Base-by-base conservation (phyloP, 2,329 filamentous ascomycete species). In the Botryotinia calthae region DNA sequence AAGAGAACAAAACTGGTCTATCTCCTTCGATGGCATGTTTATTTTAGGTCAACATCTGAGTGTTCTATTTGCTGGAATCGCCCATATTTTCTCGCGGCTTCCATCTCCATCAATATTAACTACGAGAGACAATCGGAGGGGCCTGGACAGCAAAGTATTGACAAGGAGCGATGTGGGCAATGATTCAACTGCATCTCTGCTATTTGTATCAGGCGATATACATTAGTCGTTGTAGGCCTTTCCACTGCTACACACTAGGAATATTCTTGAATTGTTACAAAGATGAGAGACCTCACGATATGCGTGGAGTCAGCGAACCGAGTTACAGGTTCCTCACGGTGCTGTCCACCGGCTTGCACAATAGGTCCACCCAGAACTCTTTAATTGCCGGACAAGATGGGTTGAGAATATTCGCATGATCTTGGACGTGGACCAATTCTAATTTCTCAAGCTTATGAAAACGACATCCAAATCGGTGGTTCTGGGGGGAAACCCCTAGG, bases 401-500 rank as follows among this genome's bases (percentile, higher is more conserved):
- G 18, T 6, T 54, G 4, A 16, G 0, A 54, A 28, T 4, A 28
- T 18, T 4, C 6, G 16, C 5, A n/a, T 54, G 1, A 8, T 54
- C 5, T 5, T 28, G 12, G 10, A 54, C 1, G 0, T 54, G 14
- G 2, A 3, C 14, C n/a, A 28, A 54, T 28, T 28, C n/a, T 18
- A 18, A 28, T 8, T 4, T 54, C 6, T 9, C 0, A 28, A 7
- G n/a, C 12, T 51, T 2, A 14, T 7, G 6, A 7, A 25, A 51
- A 14, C 25, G 4, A 51, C 25, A 14, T 51, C 25, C 22, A n/a
- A 6, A 51, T n/a, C 4, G 48, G 6, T 18, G 51, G 7, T 18
- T 28, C n/a, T 6, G 6, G 14, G 1, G 6, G n/a, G 14, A 56
- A 56, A 18, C 6, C n/a, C 6, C 2, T 0, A 8, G n/a, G n/a